A percentile compares a stretch with the other conserved stretches of the same genome.
phyloP scores from a whole-genome alignment of 164 flowering plant genomes.

The Umbellularia californica region DNA sequence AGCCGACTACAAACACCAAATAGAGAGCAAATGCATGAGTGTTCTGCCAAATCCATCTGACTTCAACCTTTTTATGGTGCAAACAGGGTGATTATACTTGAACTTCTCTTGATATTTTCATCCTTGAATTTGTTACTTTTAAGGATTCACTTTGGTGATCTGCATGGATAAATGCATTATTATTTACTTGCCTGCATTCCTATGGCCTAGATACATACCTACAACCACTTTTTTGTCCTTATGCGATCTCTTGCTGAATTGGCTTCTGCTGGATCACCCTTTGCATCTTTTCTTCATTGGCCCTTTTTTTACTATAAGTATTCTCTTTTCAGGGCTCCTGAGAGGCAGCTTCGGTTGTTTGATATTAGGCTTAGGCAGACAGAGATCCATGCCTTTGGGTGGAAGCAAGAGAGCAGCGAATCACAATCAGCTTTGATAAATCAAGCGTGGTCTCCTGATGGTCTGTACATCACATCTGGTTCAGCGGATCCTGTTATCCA shows the following conservation, averaged over 20 bases:
- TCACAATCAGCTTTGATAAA: slow-evolving; percentile 91
- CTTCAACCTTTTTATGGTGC: slow-evolving; percentile 93
- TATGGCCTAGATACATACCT: not conserved
- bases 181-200: not conserved
- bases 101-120: not conserved
- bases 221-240: not conserved
- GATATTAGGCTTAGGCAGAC: slow-evolving; percentile 70
- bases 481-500: slow-evolving; percentile 89
- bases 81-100: slow-evolving; percentile 55
- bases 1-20: slow-evolving; percentile 67
- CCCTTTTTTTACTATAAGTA: not conserved
- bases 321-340: slow-evolving; percentile 53
- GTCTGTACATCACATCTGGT: slow-evolving; percentile 75
- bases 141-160: too few species aligned
- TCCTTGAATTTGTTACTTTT: not conserved
- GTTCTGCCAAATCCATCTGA: slow-evolving; percentile 87
- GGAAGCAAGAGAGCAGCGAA: slow-evolving; percentile 92
- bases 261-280: too few species aligned
- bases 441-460: slow-evolving; percentile 96
- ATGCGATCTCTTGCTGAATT: not conserved
- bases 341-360: slow-evolving; percentile 72
- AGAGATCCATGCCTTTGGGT: slow-evolving; percentile 80
- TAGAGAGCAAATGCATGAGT: slow-evolving; percentile 93
- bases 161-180: too few species aligned
- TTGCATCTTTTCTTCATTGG: too few species aligned